These are phyloP conservation scores for Fusarium floridanum DNA, from an alignment of 2,329 filamentous ascomycete species.

Conservation along the genomic window DNA sequence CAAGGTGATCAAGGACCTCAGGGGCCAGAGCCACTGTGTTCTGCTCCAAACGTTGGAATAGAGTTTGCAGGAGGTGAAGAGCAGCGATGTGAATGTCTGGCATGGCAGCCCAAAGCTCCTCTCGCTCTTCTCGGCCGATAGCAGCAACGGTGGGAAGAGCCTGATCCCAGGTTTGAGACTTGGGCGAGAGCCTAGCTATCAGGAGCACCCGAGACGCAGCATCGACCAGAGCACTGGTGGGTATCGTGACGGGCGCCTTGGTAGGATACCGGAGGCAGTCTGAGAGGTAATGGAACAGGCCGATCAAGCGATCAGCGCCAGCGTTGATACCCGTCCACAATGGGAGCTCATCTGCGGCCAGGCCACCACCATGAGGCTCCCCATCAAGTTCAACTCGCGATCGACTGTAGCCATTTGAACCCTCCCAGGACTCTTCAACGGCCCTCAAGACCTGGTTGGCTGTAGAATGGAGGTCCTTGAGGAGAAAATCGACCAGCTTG, in stretches of 20 bases:
- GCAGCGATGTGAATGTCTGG: constrained; percentile 80
- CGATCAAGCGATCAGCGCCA: constrained; percentile 77
- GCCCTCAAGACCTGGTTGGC: constrained; percentile 83
- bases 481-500: constrained; percentile 70
- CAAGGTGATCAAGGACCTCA: constrained; percentile 76
- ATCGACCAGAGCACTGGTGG: constrained; percentile 76
- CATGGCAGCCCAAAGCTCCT: constrained; percentile 79
- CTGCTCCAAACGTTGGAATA: constrained; percentile 70
- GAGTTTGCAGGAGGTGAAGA: constrained; percentile 70
- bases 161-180: constrained; percentile 60
- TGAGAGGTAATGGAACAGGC: constrained; percentile 74
- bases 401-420: constrained; percentile 65
- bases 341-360: constrained; percentile 66
- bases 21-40: constrained; percentile 71
- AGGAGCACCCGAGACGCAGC: constrained; percentile 77
- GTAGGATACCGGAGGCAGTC: constrained; percentile 75
- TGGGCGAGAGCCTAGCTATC: constrained; percentile 67
- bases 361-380: constrained; percentile 62
- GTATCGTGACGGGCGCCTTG: constrained; percentile 73
- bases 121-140: constrained; percentile 83
- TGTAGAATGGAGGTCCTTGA: constrained; percentile 76
- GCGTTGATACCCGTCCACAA: constrained; percentile 81
- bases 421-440: constrained; percentile 85
- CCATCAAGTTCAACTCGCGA: constrained; percentile 59
- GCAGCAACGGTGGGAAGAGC: constrained; percentile 76